A percentile compares a stretch with the other conserved stretches of the same genome.
These are phyloP conservation scores for Striga asiatica DNA, from an alignment of 257 asterid genomes.

Conservation along the genomic window DNA sequence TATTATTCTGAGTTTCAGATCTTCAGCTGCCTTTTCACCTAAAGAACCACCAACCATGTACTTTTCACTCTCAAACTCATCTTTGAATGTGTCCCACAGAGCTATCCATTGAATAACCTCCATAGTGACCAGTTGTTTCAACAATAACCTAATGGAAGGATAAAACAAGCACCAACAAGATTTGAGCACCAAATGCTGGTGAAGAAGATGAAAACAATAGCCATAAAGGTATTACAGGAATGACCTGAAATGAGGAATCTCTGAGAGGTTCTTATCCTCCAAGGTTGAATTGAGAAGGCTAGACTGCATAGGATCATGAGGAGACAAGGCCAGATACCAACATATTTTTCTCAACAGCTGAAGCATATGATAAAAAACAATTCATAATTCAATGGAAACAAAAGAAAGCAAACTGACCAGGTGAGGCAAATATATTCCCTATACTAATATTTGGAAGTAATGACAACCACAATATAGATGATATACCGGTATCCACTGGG, in stretches of 20 bases:
- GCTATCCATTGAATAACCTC: slow-evolving; percentile 88
- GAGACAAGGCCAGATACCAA: slow-evolving; percentile 87
- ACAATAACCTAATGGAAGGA: slow-evolving; percentile 37
- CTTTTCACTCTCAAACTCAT: slow-evolving; percentile 82
- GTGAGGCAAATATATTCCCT: not conserved
- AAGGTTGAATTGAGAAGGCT: slow-evolving; percentile 89
- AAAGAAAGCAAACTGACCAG: not conserved
- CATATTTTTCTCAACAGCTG: slow-evolving; percentile 94
- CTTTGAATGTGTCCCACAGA: slow-evolving; percentile 77
- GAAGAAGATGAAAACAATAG: not conserved
- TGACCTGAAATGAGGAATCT: slow-evolving; percentile 82
- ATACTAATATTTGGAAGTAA: no score
- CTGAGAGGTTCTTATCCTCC: slow-evolving; percentile 91
- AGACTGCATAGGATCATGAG: slow-evolving; percentile 93
- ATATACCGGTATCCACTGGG: slow-evolving; percentile 80
- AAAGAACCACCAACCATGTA: slow-evolving; percentile 78
- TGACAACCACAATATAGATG: not conserved
- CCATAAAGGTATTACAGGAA: not conserved
- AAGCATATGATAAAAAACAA: not conserved
- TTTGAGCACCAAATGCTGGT: not conserved
- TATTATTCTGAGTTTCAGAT: slow-evolving; percentile 76
- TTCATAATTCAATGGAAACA: no score
- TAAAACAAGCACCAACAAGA: slow-evolving; percentile 9
- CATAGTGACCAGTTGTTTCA: slow-evolving; percentile 87
- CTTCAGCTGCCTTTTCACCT: slow-evolving; percentile 89